Conservation (phyloP, 805 yeast genomes). For the Sugiyamaella smithiae region DNA sequence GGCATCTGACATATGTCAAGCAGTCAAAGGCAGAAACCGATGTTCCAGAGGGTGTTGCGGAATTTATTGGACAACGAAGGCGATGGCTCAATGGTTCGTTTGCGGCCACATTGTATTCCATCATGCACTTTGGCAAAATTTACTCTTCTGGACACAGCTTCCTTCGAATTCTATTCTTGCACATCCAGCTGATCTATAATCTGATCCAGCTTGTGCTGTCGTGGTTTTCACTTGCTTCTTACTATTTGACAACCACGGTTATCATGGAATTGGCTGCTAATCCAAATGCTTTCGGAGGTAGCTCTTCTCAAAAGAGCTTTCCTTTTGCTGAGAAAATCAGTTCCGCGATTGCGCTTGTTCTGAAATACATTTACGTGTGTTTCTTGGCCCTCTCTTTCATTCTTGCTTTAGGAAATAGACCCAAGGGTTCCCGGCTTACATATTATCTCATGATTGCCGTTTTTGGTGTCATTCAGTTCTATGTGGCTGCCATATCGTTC, state of each 20-base stretch:
- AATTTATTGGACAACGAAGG: constrained; percentile 61
- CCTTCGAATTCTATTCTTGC: constrained; percentile 49
- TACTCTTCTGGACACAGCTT: constrained; percentile 55
- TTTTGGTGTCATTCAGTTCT: constrained; percentile 60
- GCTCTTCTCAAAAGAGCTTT: constrained; percentile 40
- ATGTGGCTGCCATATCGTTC: constrained; percentile 56
- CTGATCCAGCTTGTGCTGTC: constrained; percentile 52
- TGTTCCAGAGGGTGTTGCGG: constrained; percentile 61
- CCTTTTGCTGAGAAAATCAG: constrained; percentile 35
- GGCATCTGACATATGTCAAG: constrained; percentile 63
- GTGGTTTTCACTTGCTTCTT: constrained; percentile 65
- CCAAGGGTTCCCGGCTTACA: constrained; percentile 56
- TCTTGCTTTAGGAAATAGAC: constrained; percentile 61
- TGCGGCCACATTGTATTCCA: constrained; percentile 52
- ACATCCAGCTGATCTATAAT: constrained; percentile 56
- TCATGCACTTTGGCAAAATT: constrained; percentile 54
- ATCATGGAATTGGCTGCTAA: constrained; percentile 48
- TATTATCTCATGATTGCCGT: constrained; percentile 52
- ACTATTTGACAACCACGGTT: constrained; percentile 59
- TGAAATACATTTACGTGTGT: constrained; percentile 55
- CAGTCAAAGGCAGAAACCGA: constrained; percentile 66
- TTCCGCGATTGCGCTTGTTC: constrained; percentile 47
- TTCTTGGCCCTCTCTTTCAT: constrained; percentile 58
- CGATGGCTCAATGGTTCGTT: constrained; percentile 71
- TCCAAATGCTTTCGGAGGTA: constrained; percentile 42